Evolutionary conservation across 257 asterid genomes (phyloP), one percentile per base, ranked within the genome.

Genomic region (Parsonsia alboflavescens): DNA sequence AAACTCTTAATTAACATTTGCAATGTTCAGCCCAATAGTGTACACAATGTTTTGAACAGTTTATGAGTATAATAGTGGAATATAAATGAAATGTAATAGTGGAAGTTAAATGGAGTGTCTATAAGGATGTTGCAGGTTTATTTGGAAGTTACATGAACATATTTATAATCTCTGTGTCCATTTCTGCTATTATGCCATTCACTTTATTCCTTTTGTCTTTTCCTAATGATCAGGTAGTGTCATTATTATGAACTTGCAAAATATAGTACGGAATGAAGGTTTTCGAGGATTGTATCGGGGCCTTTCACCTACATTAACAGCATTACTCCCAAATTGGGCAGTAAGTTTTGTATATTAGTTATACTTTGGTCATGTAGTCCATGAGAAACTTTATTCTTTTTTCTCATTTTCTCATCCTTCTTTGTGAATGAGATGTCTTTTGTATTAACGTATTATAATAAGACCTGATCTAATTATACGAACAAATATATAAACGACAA

Each of bases 251-350:
- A 92, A 91, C 86, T 87, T 95, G 21, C 92, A 85, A 75, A 80
- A 79, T 75, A 90, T 95, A 56, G 78, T 95, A 73, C 84, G 83
- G 41, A 83, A 81, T 16, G 98, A 95, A 86, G 99, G 99, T 67
- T 54, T 87, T 57, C 85, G 82, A 89, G 99, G 99, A 70, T 89
- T 95, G 73, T 95, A 95, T 82, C 97, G 97, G 45, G 99, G 99
- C 64, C 99, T 95, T 77, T 88, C 99, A 68, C 98, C 99, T 52
- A 92, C 98, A 70, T 66, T 95, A 83, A 74, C 91, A 39, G 99
- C 98, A 74, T 86, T 95, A 72, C 99, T 95, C 87, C 99, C 99
- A 1, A 95, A 90, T 83, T 95, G 99, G 99, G 99, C 99, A 68
- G 99, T 95, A 82, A 88, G 96, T 84, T 72, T 76, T 78, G 6